These are phyloP conservation scores for Babesia ovata DNA, from an alignment of 169 alveolate species.

Conservation along the genomic window DNA sequence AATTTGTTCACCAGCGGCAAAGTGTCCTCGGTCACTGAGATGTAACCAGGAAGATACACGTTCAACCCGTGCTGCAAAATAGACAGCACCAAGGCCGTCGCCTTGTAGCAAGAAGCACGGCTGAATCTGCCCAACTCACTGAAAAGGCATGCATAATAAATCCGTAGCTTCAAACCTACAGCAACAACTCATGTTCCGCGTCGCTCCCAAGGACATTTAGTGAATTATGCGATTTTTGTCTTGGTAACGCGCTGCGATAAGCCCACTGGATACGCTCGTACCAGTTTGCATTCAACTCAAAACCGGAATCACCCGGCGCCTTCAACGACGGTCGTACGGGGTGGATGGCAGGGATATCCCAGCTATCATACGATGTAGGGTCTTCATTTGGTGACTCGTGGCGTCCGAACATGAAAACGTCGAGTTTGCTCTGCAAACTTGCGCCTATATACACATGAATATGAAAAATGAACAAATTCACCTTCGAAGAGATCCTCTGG, in stretches of 20 bases:
- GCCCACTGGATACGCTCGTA: slow-evolving; percentile 61
- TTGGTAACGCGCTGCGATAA: slow-evolving; percentile 38
- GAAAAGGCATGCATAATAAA: not conserved
- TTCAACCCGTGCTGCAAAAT: slow-evolving; percentile 26
- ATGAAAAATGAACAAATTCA: not conserved
- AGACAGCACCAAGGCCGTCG: slow-evolving; percentile 26
- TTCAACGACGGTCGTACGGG: slow-evolving; percentile 36
- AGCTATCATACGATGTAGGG: slow-evolving; percentile 25
- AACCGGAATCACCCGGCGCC: slow-evolving; percentile 35
- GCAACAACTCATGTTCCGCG: slow-evolving; percentile 41
- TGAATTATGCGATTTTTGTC: not conserved
- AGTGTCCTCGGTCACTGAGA: slow-evolving; percentile 15
- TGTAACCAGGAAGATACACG: slow-evolving; percentile 22
- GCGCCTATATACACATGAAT: slow-evolving; percentile 8
- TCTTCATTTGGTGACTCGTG: not conserved
- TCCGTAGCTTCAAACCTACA: slow-evolving; percentile 11
- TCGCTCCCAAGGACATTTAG: slow-evolving; percentile 43
- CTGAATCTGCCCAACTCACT: slow-evolving; percentile 62
- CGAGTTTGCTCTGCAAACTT: slow-evolving; percentile 8
- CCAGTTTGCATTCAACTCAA: slow-evolving; percentile 56
- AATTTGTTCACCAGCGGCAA: slow-evolving; percentile 34
- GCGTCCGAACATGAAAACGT: slow-evolving; percentile 35
- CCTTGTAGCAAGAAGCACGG: slow-evolving; percentile 24
- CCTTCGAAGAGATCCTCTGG: slow-evolving; percentile 42
- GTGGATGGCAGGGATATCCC: slow-evolving; percentile 61